Percentiles rank a stretch among this genome's conserved stretches.
Conservation (phyloP, 257 asterid species). For the Petrea volubilis region DNA sequence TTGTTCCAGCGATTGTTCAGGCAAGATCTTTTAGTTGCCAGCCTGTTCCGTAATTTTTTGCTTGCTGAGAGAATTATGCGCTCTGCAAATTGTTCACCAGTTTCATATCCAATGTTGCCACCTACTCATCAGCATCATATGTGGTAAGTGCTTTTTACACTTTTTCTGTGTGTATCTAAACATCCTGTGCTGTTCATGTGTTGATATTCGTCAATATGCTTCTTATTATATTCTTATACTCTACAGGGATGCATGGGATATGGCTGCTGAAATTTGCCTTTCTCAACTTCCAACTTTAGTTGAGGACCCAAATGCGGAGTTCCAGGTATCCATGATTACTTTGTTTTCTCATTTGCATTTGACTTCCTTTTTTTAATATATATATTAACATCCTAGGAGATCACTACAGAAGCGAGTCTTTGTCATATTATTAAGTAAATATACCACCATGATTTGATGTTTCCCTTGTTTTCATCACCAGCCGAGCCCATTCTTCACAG, state of each 20-base stretch:
- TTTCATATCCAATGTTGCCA: constrained; percentile 88
- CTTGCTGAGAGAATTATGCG: constrained; percentile 99
- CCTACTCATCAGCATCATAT: constrained; percentile 99
- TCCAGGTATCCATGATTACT: constrained; percentile 58
- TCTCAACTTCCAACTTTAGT: constrained; percentile 93
- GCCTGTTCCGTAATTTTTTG: constrained; percentile 89
- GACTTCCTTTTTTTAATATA: constrained; percentile 11
- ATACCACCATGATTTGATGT: not conserved
- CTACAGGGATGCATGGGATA: constrained; percentile 99
- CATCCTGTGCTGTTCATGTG: constrained; percentile 2
- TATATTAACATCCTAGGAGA: not conserved
- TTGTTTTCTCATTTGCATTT: constrained; percentile 8
- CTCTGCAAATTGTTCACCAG: constrained; percentile 96
- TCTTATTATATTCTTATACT: constrained; percentile 21
- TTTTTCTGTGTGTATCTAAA: constrained; percentile 5
- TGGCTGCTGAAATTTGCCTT: constrained; percentile 99
- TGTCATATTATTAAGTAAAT: constrained; percentile 4
- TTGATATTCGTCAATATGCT: constrained; percentile 24
- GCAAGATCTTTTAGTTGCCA: constrained; percentile 98
- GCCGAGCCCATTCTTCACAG: constrained; percentile 91
- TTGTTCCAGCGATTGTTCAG: constrained; percentile 96
- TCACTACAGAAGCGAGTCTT: not conserved
- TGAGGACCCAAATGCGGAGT: constrained; percentile 91
- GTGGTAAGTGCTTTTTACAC: constrained; percentile 59
- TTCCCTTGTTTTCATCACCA: constrained; percentile 36